These are phyloP conservation scores for Orobanche coerulescens DNA, from an alignment of 257 asterid genomes.

Conservation along the genomic window DNA sequence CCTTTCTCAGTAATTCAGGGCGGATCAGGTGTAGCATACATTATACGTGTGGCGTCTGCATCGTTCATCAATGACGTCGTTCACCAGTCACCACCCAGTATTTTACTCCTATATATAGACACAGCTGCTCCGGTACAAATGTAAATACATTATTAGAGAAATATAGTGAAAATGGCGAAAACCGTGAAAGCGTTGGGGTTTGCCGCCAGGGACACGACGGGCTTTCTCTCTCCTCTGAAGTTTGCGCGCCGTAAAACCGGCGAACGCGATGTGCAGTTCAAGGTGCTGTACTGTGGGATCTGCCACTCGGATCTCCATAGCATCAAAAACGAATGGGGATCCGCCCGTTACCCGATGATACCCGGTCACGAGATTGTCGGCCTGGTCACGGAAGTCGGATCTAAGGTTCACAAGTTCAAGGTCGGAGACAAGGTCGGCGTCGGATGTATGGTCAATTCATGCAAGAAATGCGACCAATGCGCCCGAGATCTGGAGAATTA, in stretches of 20 bases:
- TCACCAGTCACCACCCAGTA: no score
- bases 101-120: no score
- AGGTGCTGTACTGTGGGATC: constrained; percentile 33
- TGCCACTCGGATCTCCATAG: constrained; percentile 39
- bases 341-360: constrained; percentile 31
- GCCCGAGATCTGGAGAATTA: constrained; percentile 27
- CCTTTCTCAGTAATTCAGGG: no score
- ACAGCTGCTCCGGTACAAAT: no score
- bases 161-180: no score
- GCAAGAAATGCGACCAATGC: constrained; percentile 33
- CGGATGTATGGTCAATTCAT: constrained; percentile 33
- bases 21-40: no score
- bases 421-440: constrained; percentile 36
- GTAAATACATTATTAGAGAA: no score
- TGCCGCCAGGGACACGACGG: constrained; percentile 34
- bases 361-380: constrained; percentile 47
- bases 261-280: constrained; percentile 29
- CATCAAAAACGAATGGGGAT: constrained; percentile 28
- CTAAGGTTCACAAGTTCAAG: constrained; percentile 24
- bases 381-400: constrained; percentile 31
- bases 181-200: constrained; percentile 30
- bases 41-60: no score
- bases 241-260: constrained; percentile 24
- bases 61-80: no score
- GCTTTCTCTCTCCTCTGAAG: constrained; percentile 28